Evolutionary conservation across 805 yeast species (phyloP), one percentile per base, ranked within the genome.

Genomic region (Yamadazyma akitaensis): DNA sequence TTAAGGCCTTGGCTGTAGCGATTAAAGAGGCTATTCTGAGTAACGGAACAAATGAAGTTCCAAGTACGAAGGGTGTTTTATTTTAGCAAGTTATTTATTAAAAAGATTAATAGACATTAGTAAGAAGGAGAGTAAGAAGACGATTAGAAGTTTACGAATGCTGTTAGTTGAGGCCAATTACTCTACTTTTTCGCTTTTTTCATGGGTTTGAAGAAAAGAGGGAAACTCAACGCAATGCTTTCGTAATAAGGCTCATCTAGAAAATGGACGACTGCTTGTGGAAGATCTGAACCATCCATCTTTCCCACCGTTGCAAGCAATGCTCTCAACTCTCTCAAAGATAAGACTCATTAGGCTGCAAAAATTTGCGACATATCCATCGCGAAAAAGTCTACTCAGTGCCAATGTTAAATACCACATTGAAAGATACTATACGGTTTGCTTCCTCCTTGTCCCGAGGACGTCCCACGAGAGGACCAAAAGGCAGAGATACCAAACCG

Each of bases 11-110:
- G 53, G 99, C 99, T 0, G 75, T 94, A 17, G 99, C 99, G 3
- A 75, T 94, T 42, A 84, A 81, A 56, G 96, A 90, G 62, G 92
- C 98, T 19, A 82, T 79, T 41, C 76, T 92, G 10, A 75, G 79
- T 54, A 89, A 89, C 28, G 98, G 97, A 28, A 80, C 85, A 19
- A 76, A 89, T 60, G 99, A 94, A 51, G 88, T 94, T 39, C 99
- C 99, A 17, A 85, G 96, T 46, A 94, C 99, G 10, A 94, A 94
- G 70, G 99, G 99, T 45, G 98, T 94, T 10, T 72, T 92, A 40
- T 84, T 84, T 68, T 85, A 62, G 37, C 36, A 37, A 21, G 7
- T 4, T 31, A n/a, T 42, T 18, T 42, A 21, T 84, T 85, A 62
- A 38, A 36, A 37, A 28, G 9, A 11, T 4, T 28, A 13, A 28